Evolutionary conservation across 2,329 filamentous ascomycete species (phyloP).

Genomic region (Colletotrichum melonis): DNA sequence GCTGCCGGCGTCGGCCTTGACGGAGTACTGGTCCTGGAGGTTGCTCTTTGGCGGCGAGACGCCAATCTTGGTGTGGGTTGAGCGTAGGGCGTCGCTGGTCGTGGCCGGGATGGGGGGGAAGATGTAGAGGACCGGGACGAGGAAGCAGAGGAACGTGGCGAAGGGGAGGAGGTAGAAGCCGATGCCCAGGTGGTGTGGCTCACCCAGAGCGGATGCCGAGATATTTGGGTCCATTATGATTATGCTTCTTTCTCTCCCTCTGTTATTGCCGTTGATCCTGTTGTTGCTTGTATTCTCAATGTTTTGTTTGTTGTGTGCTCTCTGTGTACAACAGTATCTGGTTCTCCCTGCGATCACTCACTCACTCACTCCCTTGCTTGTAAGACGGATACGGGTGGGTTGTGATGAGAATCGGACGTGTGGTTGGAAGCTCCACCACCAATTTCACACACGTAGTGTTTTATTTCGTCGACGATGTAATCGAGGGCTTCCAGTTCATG

Average conservation of each 20-base stretch:
- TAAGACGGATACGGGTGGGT: not conserved
- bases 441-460: not conserved
- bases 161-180: constrained; percentile 52
- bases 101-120: constrained; percentile 66
- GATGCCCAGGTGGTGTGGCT: constrained; percentile 38
- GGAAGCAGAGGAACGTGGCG: constrained; percentile 60
- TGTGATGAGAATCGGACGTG: not conserved
- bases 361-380: constrained; percentile 14
- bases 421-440: not conserved
- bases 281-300: not conserved
- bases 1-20: constrained; percentile 21
- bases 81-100: constrained; percentile 63
- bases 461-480: not conserved
- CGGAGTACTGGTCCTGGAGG: constrained; percentile 42
- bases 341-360: not conserved
- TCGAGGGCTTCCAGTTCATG: constrained; percentile 2
- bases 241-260: not conserved
- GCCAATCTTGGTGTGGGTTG: constrained; percentile 65
- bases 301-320: not conserved
- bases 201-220: constrained; percentile 8
- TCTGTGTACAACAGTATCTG: not conserved
- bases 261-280: not conserved
- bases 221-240: constrained; percentile 18
- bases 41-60: constrained; percentile 51
- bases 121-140: constrained; percentile 64